A percentile compares a stretch with the other conserved stretches of the same genome.
phyloP scores from a whole-genome alignment of 257 asterid species.

The Gynochthodes officinalis region DNA sequence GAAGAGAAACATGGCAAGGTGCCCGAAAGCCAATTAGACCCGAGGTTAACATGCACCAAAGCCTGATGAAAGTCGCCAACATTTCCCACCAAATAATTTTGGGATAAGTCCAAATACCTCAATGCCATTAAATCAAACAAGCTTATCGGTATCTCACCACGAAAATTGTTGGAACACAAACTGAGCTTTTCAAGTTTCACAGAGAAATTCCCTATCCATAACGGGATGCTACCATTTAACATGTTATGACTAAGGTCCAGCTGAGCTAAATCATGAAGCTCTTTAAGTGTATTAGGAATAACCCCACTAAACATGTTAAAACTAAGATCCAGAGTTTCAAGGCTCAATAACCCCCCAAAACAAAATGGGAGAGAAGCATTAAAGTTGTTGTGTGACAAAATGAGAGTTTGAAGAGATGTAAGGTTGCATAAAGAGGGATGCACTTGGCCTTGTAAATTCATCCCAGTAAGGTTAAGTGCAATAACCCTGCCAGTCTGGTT shows the following conservation, averaged over 20 bases:
- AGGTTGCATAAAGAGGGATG: constrained; percentile 70
- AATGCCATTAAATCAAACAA: constrained; percentile 42
- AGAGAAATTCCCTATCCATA: constrained; percentile 73
- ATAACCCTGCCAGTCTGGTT: constrained; percentile 56
- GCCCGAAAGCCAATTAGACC: constrained; percentile 57
- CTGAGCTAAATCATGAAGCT: constrained; percentile 30
- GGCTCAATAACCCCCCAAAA: constrained; percentile 39
- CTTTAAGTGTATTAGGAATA: constrained; percentile 33
- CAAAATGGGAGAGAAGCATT: constrained; percentile 56
- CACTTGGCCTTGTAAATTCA: constrained; percentile 55
- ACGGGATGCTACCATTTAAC: constrained; percentile 47
- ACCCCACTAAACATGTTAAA: constrained; percentile 45
- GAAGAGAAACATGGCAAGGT: constrained; percentile 77
- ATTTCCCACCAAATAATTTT: constrained; percentile 53
- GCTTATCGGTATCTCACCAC: constrained; percentile 55
- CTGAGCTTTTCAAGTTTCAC: constrained; percentile 41
- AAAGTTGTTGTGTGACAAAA: constrained; percentile 59
- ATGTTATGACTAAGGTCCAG: constrained; percentile 65
- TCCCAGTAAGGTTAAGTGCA: constrained; percentile 67
- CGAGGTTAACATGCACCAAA: constrained; percentile 57
- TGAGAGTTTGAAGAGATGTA: constrained; percentile 52
- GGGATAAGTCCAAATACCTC: constrained; percentile 64
- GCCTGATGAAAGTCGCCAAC: constrained; percentile 52
- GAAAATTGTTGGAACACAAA: constrained; percentile 56
- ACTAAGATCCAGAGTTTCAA: constrained; percentile 59